Base-by-base conservation (phyloP, 2,329 filamentous ascomycete genomes). In the Colletotrichum sp. region DNA sequence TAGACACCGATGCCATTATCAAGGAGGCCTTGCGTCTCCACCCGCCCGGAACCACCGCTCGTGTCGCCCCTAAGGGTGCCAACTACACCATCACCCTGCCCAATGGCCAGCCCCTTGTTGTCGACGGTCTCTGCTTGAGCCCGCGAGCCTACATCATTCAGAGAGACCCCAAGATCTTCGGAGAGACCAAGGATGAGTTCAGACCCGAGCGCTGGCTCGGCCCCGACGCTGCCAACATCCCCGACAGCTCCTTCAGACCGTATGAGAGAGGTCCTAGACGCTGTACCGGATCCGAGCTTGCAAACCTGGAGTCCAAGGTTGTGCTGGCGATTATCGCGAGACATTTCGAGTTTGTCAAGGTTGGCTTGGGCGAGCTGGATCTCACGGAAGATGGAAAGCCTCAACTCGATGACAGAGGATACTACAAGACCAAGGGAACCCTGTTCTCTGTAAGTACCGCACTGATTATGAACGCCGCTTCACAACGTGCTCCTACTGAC, bases 171-270 rank as follows among this genome's bases (percentile, higher is more conserved):
- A 76, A 26, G 8, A 81, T 83, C 30, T 86, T 80, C 77, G 85
- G 85, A 10, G 81, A 81, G 7, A 82, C 79, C 30, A 83, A 78
- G 12, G 78, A 84, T 39, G 81, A 81, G 67, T 88, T 84, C 68
- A 79, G 82, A 10, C 86, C 86, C 0, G 87, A 88, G 78, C 80
- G 86, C 8, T 88, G 85, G 85, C 57, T 74, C n/a, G 72, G 72
- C 5, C 44, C 60, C n/a, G 72, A 74, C 26, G 72, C 59, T 2
- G 67, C 44, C 24, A 74, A 74, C 36, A 71, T 74, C 16, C 72
- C 72, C 2, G 72, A 74, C 32, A 74, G 72, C n/a, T 34, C 59
- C 8, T 74, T 74, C 34, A 64, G 72, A 12, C 72, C 72, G 5
- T 74, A 74, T 18, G 72, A 74, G 24, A 65, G 72, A 34, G 72